Evolutionary conservation across 1,284 basidiomycete species (phyloP), one percentile per base, ranked within the genome.

Genomic region (Sanguinoderma infundibulare): DNA sequence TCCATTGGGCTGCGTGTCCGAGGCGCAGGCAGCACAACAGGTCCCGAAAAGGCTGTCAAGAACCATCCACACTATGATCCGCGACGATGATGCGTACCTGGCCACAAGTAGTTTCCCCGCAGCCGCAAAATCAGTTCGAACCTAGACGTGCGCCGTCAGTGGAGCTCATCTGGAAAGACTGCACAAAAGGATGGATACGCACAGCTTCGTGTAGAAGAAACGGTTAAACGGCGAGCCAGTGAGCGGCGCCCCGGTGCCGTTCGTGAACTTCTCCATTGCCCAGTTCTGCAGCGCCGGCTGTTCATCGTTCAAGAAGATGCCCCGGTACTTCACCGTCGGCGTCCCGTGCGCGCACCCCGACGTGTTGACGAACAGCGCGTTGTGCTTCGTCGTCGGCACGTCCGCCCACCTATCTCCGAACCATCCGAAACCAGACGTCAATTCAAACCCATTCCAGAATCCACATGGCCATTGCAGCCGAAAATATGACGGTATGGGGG

Each of bases 71-170:
- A n/a, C n/a, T n/a, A n/a, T n/a, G n/a, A 6, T 10, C 4, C 17
- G 24, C 5, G 42, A 5, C 30, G 49, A 35, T 14, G 9, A 15
- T 12, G 53, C 26, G 24, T 22, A 59, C 61, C 61, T 3, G 86
- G 86, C 88, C 89, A 91, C 22, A 90, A 73, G 70, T 87, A 87
- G 74, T 92, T 92, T 12, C 80, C 87, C 68, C 87, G 90, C 62
- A 92, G 71, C 10, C 90, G 80, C 46, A 92, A 76, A 39, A 92
- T 76, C 46, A 91, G 74, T 72, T 92, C 90, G 60, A 86, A 89
- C 46, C 86, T 86, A 56, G 3, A 24, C n/a, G n/a, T n/a, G n/a
- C 28, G 40, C 30, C 9, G 62, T 64, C n/a, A 58, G 50, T 15
- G 51, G n/a, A 28, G 30, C 12, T 12, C 12, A 15, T n/a, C 49